Evolutionary conservation across 1,284 basidiomycete species (phyloP).

Genomic region (Inonotus hispidus): DNA sequence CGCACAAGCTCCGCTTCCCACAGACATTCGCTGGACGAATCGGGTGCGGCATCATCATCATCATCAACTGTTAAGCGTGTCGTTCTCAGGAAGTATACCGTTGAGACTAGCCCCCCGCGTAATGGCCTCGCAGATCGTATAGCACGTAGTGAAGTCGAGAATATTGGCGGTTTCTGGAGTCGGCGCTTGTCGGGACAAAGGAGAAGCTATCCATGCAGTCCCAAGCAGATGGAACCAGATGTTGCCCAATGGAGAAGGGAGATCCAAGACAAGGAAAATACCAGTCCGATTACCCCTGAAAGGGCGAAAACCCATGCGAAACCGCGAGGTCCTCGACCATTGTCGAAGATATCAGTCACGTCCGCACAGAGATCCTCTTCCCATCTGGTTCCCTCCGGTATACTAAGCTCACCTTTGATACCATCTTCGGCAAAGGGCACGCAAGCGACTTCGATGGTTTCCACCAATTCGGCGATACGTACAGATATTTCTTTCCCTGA

Average conservation of each 20-base stretch:
- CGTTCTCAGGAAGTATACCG: slow-evolving; percentile 5
- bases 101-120: background rate
- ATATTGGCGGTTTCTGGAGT: slow-evolving; percentile 17
- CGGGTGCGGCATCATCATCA: background rate
- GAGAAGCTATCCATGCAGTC: slow-evolving; percentile 1
- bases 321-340: slow-evolving; percentile 4
- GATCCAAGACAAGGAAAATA: background rate
- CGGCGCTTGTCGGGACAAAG: slow-evolving; percentile 8
- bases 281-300: background rate
- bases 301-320: background rate
- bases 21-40: slow-evolving; percentile 6
- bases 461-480: background rate
- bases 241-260: slow-evolving; percentile 2
- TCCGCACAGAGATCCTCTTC: background rate
- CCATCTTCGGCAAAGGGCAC: background rate
- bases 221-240: background rate
- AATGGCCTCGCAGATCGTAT: slow-evolving; percentile 4
- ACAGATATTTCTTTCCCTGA: background rate
- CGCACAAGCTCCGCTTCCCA: background rate
- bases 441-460: background rate
- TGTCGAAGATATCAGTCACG: background rate
- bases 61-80: slow-evolving; percentile 3
- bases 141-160: slow-evolving; percentile 10
- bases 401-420: background rate
- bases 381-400: background rate